Evolutionary conservation across 352 stramenopile species (phyloP), one percentile per base, ranked within the genome.

Genomic region (Pythium vanterpoolii): DNA sequence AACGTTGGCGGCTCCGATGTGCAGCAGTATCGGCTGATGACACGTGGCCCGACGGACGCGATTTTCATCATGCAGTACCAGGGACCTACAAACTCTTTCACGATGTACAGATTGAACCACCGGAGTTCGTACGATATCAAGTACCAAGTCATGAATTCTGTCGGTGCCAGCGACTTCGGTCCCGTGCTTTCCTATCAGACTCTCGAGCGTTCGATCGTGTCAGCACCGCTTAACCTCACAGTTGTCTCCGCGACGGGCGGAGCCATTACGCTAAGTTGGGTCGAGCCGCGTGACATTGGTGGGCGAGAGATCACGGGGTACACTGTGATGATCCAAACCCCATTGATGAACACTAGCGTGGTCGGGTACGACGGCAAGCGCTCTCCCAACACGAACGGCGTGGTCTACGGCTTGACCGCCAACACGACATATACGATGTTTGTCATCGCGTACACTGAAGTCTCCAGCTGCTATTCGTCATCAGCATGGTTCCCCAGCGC

Each of bases 351-450:
- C 3, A 6, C 33, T 5, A 50, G 18, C 14, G 31, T 61, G 0
- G 26, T 87, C n/a, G 76, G 66, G 1, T 89, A 89, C 51, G 72
- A 89, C 45, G 74, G 79, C 16, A 79, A 68, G 40, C 44, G 40
- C 2, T 40, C 52, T 18, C 21, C 34, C 1, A 28, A 21, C 16
- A 50, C 34, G 4, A 0, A 8, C 3, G 64, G 57, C 19, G 34
- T 67, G 19, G 30, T 76, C 6, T 68, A 65, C 23, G 64, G 60
- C 2, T 53, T 76, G 5, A 67, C 49, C 4, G 50, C 56, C 14
- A 59, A 33, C 24, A 76, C 68, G 10, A 56, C 30, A n/a, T 76
- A 76, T 34, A 36, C 47, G 2, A 47, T 65, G 44, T 65, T 57
- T 21, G 53, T 58, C 14, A 45, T 64, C 31, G 58, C 64, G 10